Percentiles rank a stretch among this genome's conserved stretches.
Evolutionary conservation across 192 early-diverging fungal species (phyloP).

Genomic region (Phlyctochytrium arcticum): DNA sequence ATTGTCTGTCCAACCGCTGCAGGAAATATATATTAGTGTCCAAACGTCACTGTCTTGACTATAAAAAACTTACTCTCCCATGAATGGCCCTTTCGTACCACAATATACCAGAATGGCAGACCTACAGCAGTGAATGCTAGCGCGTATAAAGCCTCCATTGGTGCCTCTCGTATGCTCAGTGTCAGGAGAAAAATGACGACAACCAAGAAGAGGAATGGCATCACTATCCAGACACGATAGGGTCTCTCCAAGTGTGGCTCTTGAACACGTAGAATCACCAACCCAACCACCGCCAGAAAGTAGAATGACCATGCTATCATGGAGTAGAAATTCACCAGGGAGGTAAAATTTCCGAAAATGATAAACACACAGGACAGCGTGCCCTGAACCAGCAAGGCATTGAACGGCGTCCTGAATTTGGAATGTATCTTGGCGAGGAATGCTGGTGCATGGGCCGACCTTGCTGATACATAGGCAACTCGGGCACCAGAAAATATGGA

Average conservation of each 20-base stretch:
- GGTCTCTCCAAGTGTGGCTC: constrained; percentile 68
- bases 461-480: constrained; percentile 62
- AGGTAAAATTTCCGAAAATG: constrained; percentile 59
- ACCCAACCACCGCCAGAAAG: constrained; percentile 59
- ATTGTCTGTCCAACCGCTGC: neutral
- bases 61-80: constrained; percentile 21
- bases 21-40: neutral
- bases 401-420: constrained; percentile 57
- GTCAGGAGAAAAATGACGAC: constrained; percentile 55
- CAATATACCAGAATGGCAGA: constrained; percentile 21
- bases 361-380: constrained; percentile 59
- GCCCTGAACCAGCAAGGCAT: constrained; percentile 63
- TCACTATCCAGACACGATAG: constrained; percentile 63
- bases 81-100: constrained; percentile 6
- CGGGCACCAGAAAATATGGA: constrained; percentile 70
- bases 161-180: constrained; percentile 34
- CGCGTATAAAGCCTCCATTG: constrained; percentile 23
- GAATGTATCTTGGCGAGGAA: constrained; percentile 62
- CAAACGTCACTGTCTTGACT: too few species aligned
- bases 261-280: constrained; percentile 59
- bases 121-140: constrained; percentile 25
- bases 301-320: constrained; percentile 73
- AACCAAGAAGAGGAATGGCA: constrained; percentile 63
- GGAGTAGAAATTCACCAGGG: constrained; percentile 72
- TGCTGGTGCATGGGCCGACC: constrained; percentile 63